phyloP scores from a whole-genome alignment of 371 early-diverging fungal genomes.

The Mycotypha africana region DNA sequence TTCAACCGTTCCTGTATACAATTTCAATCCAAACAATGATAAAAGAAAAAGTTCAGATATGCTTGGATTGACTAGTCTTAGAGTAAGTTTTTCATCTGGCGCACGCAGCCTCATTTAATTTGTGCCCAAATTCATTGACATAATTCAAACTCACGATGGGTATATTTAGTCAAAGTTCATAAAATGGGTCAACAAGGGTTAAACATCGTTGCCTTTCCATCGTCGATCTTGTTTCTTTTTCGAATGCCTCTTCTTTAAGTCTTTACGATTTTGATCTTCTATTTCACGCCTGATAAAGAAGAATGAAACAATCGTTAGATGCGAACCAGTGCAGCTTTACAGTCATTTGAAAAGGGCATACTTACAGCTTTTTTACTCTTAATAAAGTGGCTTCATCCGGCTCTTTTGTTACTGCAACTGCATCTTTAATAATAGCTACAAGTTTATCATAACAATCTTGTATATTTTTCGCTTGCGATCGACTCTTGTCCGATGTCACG shows the following conservation, averaged over 20 bases:
- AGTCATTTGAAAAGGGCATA: background rate
- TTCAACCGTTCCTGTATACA: no score
- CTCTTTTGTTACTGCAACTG: slow-evolving; percentile 68
- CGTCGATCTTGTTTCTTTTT: slow-evolving; percentile 34
- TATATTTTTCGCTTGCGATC: slow-evolving; percentile 76
- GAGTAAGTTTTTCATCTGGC: no score
- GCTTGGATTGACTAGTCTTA: no score
- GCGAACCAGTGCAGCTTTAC: background rate
- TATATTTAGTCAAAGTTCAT: no score
- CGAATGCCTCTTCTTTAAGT: slow-evolving; percentile 28
- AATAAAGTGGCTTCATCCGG: slow-evolving; percentile 59
- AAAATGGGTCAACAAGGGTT: no score
- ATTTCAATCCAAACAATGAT: no score
- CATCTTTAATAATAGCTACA: slow-evolving; percentile 52
- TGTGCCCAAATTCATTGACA: no score
- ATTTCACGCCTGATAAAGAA: slow-evolving; percentile 3
- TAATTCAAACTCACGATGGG: no score
- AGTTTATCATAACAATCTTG: slow-evolving; percentile 79
- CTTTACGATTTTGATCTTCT: slow-evolving; percentile 18
- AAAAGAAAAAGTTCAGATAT: no score
- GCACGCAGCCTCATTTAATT: no score
- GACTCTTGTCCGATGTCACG: slow-evolving; percentile 70
- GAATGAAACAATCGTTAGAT: no score
- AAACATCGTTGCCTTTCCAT: slow-evolving; percentile 26
- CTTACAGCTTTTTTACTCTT: slow-evolving; percentile 63